Percentiles rank a stretch among this genome's conserved stretches.
phyloP scores from a whole-genome alignment of 2,329 filamentous ascomycete genomes.

The Penicillium sp. region DNA sequence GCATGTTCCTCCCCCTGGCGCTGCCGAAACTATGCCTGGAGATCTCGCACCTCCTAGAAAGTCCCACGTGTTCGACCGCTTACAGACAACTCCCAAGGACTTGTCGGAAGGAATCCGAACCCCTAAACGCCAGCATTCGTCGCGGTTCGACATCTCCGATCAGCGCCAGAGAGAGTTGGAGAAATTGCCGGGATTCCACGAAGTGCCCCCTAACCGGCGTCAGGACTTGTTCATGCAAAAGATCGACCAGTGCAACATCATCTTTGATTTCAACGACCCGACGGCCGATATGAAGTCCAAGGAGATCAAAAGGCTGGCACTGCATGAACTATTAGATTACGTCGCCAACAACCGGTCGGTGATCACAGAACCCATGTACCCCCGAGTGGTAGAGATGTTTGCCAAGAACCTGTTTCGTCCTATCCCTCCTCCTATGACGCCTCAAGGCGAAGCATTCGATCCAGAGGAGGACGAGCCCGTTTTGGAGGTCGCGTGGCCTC shows the following conservation, averaged over 20 bases:
- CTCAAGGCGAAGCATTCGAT: slow-evolving; percentile 96
- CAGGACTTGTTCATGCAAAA: slow-evolving; percentile 99
- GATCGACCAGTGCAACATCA: slow-evolving; percentile 99
- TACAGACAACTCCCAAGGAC: slow-evolving; percentile 93
- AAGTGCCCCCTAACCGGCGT: slow-evolving; percentile 88
- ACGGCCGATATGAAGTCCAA: slow-evolving; percentile 99
- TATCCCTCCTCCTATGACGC: slow-evolving; percentile 94
- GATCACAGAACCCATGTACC: slow-evolving; percentile 98
- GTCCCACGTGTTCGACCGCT: slow-evolving; percentile 78
- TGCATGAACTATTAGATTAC: slow-evolving; percentile 95
- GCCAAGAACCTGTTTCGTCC: slow-evolving; percentile 97
- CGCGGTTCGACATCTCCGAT: slow-evolving; percentile 94
- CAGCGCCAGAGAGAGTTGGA: slow-evolving; percentile 85
- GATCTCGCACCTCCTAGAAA: slow-evolving; percentile 96
- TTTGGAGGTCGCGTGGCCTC: slow-evolving; percentile 95
- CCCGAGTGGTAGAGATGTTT: slow-evolving; percentile 98
- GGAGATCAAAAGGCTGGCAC: slow-evolving; percentile 93
- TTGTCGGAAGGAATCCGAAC: slow-evolving; percentile 92
- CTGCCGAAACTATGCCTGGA: slow-evolving; percentile 95
- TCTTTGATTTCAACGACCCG: slow-evolving; percentile 99
- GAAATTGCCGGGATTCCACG: slow-evolving; percentile 95
- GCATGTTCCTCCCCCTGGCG: slow-evolving; percentile 89
- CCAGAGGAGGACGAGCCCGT: slow-evolving; percentile 98
- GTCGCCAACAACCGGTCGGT: slow-evolving; percentile 98
- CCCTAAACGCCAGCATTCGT: slow-evolving; percentile 94